phyloP scores from a whole-genome alignment of 305 asterid genomes.

The Fraxinus latifolia region DNA sequence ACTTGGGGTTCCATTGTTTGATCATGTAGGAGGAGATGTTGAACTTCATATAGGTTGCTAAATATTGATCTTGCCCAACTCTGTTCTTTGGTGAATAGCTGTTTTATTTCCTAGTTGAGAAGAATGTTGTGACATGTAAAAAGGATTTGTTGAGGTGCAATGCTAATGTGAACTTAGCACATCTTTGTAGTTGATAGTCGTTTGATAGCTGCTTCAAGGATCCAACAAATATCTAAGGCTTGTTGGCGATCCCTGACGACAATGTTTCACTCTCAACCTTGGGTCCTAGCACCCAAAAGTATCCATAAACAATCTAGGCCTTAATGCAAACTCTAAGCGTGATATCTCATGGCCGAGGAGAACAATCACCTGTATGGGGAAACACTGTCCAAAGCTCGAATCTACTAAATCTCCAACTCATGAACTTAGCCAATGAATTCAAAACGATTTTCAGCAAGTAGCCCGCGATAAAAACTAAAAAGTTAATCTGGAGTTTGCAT shows the following conservation, averaged over 20 bases:
- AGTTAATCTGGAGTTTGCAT: constrained; percentile 31
- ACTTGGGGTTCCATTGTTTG: neutral
- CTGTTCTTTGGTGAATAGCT: neutral
- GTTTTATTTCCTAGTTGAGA: neutral
- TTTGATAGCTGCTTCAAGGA: neutral
- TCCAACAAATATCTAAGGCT: too few relatives aligned
- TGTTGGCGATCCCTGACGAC: neutral
- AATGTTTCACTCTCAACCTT: neutral
- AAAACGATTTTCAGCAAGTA: neutral
- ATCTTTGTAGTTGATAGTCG: neutral
- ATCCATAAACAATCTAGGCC: neutral
- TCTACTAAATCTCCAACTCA: neutral
- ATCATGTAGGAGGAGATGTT: neutral
- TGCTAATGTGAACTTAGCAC: neutral
- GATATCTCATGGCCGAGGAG: neutral
- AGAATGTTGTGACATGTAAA: neutral
- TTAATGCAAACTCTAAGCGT: neutral
- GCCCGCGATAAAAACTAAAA: neutral
- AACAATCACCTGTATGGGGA: neutral
- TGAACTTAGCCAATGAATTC: neutral
- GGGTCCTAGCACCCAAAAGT: neutral
- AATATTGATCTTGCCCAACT: neutral
- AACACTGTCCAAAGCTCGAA: neutral
- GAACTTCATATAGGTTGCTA: neutral
- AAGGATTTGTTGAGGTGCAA: neutral